Base-by-base conservation (phyloP, 352 stramenopile genomes). In the Phytophthora idaei region DNA sequence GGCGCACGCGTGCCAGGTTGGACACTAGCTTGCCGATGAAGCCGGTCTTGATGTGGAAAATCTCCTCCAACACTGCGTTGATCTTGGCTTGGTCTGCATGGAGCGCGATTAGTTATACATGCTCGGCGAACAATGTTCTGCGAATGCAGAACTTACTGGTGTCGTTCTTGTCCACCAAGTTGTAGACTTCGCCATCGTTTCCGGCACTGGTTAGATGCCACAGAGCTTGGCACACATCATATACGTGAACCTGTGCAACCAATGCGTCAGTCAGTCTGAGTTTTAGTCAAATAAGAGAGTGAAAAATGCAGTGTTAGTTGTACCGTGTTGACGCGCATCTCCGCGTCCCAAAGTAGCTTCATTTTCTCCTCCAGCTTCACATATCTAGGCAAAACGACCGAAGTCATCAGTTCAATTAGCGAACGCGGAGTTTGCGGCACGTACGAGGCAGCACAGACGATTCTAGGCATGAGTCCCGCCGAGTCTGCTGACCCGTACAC, bases 271-370 rank as follows among this genome's bases (percentile, higher is more conserved):
- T 12, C 9, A 44, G 27, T 36, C 14, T 49, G 5, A 7, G 4
- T 28, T 25, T n/a, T 41, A 27, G 39, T 28, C 12, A 27, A 3
- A 52, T 6, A 27, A n/a, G 12, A 42, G 12, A 10, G 21, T 51
- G 21, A 64, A 34, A 39, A 15, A 28, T n/a, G 27, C 14, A 39
- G 15, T 32, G 25, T 14, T 2, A 7, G 29, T 49, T 45, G 49
- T 61, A 95, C 88, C 57, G 88, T 96, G 71, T 96, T 94, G 44
- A 96, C 74, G 37, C 87, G 83, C 87, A 96, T 92, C 66, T 96
- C 88, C 0, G 82, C 80, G 52, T 94, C 85, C 88, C 88, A 96
- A 1, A 96, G 71, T 47, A 96, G 62, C 78, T 91, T 94, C 88
- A 96, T 96, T 60, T 92, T 94, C 61, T 96, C 88, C 31, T 89